Base-by-base conservation (phyloP, 2,329 filamentous ascomycete species). In the Diaporthe ampelina region DNA sequence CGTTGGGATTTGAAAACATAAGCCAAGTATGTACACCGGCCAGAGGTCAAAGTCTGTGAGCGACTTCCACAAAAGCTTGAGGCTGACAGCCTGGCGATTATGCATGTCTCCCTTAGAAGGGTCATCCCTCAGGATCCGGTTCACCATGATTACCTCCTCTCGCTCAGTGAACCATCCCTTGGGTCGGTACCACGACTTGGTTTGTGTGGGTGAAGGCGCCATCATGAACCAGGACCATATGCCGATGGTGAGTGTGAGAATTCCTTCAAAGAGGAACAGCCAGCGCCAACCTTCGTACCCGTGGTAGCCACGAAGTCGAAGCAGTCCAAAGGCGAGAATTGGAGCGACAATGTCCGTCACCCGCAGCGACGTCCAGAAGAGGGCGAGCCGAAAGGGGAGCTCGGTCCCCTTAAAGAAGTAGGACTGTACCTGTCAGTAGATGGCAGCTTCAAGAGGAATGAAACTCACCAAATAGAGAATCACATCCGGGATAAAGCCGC, bases 91-190 rank as follows among this genome's bases (percentile, higher is more conserved):
- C 29, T 91, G 84, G 8, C 89, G 86, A 73, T 91, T 91, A 78
- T 91, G 88, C 87, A 91, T 90, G 67, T 86, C 85, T 50, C 87
- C 87, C 79, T 89, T 90, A 24, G 84, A 85, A 0, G 89, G 89
- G 72, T 91, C 90, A 59, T 92, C 90, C 3, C 90, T 86, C 15
- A 85, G 78, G 2, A 85, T 79, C 0, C 91, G 84, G 73, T 91
- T 92, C n/a, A 91, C 89, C 24, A 91, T 84, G 72, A 91, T 91
- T 35, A 82, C 81, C 74, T 90, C 86, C 77, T 91, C 89, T 9
- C 86, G 78, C 59, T 71, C 45, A 0, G 80, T 87, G 81, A 91
- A 91, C 89, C 90, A 91, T 6, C 87, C 85, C 45, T 85, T 85
- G 0, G 81, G 80, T 10, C 80, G 82, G 74, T 85, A 85, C 83